These are phyloP conservation scores for Epichloe baconii DNA, from an alignment of 2,329 filamentous ascomycete species.

Conservation along the genomic window DNA sequence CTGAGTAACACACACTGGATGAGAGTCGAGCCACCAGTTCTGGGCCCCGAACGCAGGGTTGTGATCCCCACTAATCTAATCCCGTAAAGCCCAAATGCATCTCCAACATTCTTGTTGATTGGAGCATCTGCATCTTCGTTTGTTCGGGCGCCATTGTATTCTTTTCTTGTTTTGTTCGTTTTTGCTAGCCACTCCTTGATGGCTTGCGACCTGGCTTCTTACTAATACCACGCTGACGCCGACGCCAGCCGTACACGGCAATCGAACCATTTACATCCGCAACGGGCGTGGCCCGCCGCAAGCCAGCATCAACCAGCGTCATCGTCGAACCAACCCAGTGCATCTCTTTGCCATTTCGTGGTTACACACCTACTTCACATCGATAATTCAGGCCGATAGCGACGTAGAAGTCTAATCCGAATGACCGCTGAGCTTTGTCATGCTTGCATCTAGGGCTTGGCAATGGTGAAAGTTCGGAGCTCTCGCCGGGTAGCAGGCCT, in stretches of 20 bases:
- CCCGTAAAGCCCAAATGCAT: too few relatives aligned
- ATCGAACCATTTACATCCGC: background rate
- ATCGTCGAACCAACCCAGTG: background rate
- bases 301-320: background rate
- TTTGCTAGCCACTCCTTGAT: too few relatives aligned
- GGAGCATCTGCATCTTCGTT: background rate
- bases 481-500: conserved; percentile 43
- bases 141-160: background rate
- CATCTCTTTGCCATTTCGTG: background rate
- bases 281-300: background rate
- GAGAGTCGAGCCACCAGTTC: background rate
- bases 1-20: background rate
- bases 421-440: conserved; percentile 5
- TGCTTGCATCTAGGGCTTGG: conserved; percentile 11
- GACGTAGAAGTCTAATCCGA: background rate
- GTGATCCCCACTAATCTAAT: too few relatives aligned
- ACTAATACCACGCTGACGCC: background rate
- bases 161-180: too few relatives aligned
- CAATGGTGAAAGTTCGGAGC: conserved; percentile 26
- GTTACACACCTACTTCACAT: background rate
- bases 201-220: too few relatives aligned
- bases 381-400: background rate
- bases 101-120: too few relatives aligned
- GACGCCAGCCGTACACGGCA: background rate
- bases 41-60: background rate